Conservation (phyloP, 1,284 basidiomycete species). For the Butyriboletus pseudospeciosus region DNA sequence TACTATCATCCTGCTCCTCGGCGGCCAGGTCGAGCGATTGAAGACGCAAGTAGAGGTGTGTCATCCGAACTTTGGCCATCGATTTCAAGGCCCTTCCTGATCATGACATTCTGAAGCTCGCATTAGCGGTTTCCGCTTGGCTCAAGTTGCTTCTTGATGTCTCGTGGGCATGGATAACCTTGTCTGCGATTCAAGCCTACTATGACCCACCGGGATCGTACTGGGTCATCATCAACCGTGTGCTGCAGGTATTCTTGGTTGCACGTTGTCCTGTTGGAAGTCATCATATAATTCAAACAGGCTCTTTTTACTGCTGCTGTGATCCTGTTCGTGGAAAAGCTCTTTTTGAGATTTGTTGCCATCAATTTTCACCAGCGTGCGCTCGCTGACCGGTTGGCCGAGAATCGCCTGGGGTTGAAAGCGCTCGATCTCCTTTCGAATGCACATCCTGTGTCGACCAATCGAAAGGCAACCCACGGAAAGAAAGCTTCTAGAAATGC, state of each 20-base stretch:
- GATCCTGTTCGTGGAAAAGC: slow-evolving; percentile 64
- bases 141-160: slow-evolving; percentile 63
- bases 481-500: slow-evolving; percentile 36
- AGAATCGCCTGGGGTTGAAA: slow-evolving; percentile 64
- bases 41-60: slow-evolving; percentile 62
- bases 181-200: slow-evolving; percentile 56
- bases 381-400: slow-evolving; percentile 64
- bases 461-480: slow-evolving; percentile 31
- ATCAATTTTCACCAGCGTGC: slow-evolving; percentile 74
- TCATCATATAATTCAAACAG: slow-evolving; percentile 30
- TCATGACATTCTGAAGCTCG: slow-evolving; percentile 41
- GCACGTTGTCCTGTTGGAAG: neutral
- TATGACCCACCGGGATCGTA: slow-evolving; percentile 60
- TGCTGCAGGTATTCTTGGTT: slow-evolving; percentile 52
- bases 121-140: slow-evolving; percentile 67
- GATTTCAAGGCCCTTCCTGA: neutral
- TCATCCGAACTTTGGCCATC: neutral
- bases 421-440: slow-evolving; percentile 68
- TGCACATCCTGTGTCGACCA: slow-evolving; percentile 42
- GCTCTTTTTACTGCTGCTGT: slow-evolving; percentile 61
- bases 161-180: slow-evolving; percentile 65
- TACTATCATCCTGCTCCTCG: slow-evolving; percentile 49
- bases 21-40: slow-evolving; percentile 59
- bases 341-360: slow-evolving; percentile 69
- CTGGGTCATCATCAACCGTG: slow-evolving; percentile 63